Conservation (phyloP, 129 eudicot genomes). For the carrot (Daucus carota) region DH1_v3.0 NC_030381.2:40439001-40439500, state of each 20-base stretch:
- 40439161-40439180: not conserved
- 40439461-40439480: not conserved
- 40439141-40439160: not conserved
- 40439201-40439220: too few species aligned
- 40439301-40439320: not conserved
- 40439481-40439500: not conserved
- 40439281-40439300: too few species aligned
- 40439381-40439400: not conserved
- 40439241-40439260: too few species aligned
- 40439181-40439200: not conserved
- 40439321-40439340: not conserved
- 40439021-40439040: not conserved
- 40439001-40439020: constrained; percentile 28
- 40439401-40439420: too few species aligned
- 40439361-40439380: not conserved
- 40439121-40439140: not conserved
- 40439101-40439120: not conserved
- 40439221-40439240: too few species aligned
- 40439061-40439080: not conserved
- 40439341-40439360: not conserved
- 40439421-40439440: not conserved
- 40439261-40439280: not conserved
- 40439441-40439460: not conserved
- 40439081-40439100: not conserved
- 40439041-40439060: not conserved